Evolutionary conservation across 345 rosid genomes (phyloP), one percentile per base, ranked within the genome.

Genomic region (Populus alba): DNA sequence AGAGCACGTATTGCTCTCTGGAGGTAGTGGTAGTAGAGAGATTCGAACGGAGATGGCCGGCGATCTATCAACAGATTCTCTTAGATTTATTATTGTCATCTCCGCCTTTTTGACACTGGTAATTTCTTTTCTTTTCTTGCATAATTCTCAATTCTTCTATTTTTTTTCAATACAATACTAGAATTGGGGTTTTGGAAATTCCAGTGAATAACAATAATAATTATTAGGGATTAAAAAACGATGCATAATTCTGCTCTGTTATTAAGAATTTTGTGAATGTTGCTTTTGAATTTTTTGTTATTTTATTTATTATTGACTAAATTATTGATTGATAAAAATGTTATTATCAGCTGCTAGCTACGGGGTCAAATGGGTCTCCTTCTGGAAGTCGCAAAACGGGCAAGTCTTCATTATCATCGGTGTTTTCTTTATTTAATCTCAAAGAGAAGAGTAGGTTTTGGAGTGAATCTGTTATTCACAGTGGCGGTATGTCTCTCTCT

Each of bases 381-480:
- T 25, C 11, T 25, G 68, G 55, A 61, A 25, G 15, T 66, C 71
- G 23, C 37, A 47, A 45, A 66, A 43, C 77, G 3, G 43, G 62
- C 41, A 65, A 53, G 59, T 53, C 59, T 18, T 53, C 59, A 18
- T 51, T 18, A 51, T 82, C 90, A 71, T 94, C 99, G 0, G 91
- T 94, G 61, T 92, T 96, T 74, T 96, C 99, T 31, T 82, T 96
- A 86, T 96, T 96, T 83, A 96, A 92, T 81, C 94, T 96, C 80
- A 92, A 79, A 80, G 97, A 88, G 29, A 91, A 85, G 87, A 96
- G 95, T 87, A 89, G 88, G 82, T 96, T 90, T 80, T 96, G 99
- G 99, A 94, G 92, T 70, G 98, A 96, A 86, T 78, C 93, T 81
- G 94, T 94, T 61, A 84, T 96, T 62, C 97, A 41, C 45, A 22